Conservation (phyloP, 2,329 filamentous ascomycete genomes). For the Penicillium italicum region DNA sequence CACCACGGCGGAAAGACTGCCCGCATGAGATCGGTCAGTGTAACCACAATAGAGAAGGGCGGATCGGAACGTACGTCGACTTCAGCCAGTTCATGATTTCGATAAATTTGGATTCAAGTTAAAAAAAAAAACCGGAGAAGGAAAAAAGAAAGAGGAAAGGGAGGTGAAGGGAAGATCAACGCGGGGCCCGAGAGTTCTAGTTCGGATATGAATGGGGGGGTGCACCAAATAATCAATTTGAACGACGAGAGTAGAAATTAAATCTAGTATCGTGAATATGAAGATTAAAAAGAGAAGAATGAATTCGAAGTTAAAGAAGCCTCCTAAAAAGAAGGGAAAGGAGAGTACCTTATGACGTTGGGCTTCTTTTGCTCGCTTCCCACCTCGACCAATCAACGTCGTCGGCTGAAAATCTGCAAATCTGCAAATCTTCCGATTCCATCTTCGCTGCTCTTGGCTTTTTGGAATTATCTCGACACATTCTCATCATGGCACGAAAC, state of each 20-base stretch:
- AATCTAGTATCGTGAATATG: background rate
- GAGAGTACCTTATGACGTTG: constrained; percentile 20
- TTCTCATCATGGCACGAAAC: constrained; percentile 50
- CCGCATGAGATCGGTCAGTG: constrained; percentile 48
- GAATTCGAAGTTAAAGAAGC: background rate
- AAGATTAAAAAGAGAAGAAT: background rate
- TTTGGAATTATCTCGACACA: background rate
- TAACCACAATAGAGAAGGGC: constrained; percentile 12
- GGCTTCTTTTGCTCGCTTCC: constrained; percentile 24
- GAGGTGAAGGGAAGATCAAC: constrained; percentile 32
- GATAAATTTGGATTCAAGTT: background rate
- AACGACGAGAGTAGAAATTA: background rate
- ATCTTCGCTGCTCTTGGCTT: constrained; percentile 1
- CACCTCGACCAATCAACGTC: constrained; percentile 19
- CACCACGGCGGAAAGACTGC: constrained; percentile 69
- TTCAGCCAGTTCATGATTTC: constrained; percentile 91
- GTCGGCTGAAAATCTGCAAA: constrained; percentile 23
- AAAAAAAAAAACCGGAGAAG: constrained; percentile 7
- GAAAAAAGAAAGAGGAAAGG: constrained; percentile 17
- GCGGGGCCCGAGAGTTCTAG: constrained; percentile 31
- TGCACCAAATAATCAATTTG: background rate
- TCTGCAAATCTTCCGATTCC: constrained; percentile 16
- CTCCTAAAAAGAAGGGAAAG: background rate
- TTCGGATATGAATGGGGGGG: constrained; percentile 23
- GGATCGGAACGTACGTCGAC: constrained; percentile 64